A percentile compares a stretch with the other conserved stretches of the same genome.
These are phyloP conservation scores for Thuidium tamariscinum DNA, from an alignment of 225 moss, liverwort and hornwort species.

Conservation along the genomic window DNA sequence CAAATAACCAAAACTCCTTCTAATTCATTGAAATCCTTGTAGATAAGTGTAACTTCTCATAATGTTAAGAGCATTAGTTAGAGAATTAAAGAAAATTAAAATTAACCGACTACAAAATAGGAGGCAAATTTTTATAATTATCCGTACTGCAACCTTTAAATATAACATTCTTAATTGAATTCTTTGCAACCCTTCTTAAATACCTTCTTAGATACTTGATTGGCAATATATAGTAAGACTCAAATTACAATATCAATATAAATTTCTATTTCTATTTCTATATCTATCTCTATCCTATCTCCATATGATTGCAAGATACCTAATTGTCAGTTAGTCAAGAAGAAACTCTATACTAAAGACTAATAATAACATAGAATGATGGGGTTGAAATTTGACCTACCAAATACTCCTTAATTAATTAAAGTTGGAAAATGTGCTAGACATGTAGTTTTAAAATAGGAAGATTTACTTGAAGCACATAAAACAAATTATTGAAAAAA, in stretches of 20 bases:
- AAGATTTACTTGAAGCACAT: fast-evolving
- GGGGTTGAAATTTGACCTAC: fast-evolving
- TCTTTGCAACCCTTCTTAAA: background rate
- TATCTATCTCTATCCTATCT: too few species aligned
- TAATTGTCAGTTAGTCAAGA: fast-evolving
- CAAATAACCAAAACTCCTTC: background rate
- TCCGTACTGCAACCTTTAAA: fast-evolving
- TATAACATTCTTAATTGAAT: fast-evolving
- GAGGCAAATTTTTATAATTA: background rate
- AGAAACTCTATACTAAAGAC: fast-evolving
- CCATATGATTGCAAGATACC: fast-evolving
- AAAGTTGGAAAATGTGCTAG: background rate
- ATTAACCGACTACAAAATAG: too few species aligned
- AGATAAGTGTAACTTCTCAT: background rate
- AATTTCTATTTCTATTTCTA: too few species aligned
- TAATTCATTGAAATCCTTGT: fast-evolving
- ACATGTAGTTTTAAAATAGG: background rate
- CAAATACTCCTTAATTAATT: background rate
- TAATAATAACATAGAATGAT: background rate
- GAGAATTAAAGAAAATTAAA: background rate
- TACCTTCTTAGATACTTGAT: fast-evolving
- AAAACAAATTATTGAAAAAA: background rate
- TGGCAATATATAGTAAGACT: background rate
- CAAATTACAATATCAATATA: too few species aligned
- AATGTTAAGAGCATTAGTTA: fast-evolving